Evolutionary conservation across 1,139 yeast species (phyloP), one percentile per base, ranked within the genome.

Genomic region (Blastobotrys persicus): DNA sequence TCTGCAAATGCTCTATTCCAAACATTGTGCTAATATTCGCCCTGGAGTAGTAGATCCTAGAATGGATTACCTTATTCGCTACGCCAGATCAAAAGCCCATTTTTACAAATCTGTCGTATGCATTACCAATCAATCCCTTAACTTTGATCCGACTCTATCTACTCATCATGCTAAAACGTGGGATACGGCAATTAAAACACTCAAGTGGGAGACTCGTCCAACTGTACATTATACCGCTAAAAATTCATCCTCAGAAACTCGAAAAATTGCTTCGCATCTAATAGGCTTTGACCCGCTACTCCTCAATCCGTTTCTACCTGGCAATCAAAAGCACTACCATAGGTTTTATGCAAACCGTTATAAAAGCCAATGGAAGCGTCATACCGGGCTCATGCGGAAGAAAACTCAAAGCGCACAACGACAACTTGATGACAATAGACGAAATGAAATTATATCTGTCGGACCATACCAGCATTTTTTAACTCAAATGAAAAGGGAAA

Each of bases 1-100:
- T 1, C 37, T 61, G 11, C 52, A 50, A 16, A 28, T 51, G 31
- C 39, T 59, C 3, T 54, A 56, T 43, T 38, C 44, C 31, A 7
- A 17, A 4, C 19, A 37, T 18, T 23, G 41, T n/a, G 28, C 12
- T 19, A 37, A 19, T 4, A 37, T 7, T 12, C 28, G 16, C 6
- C 11, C 18, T 19, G 28, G n/a, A 9, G 5, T 17, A 7, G 28
- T 37, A 3, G 41, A 37, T 13, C 28, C 28, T 4, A 17, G 26
- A 13, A 42, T 42, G 44, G 35, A 32, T 18, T 20, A 32, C 11
- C 31, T 42, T n/a, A 19, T 42, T 11, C 37, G 35, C 16, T 16
- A 31, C 32, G 44, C 44, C 19, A 26, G 32, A 16, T 12, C 28
- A 12, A 32, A 42, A 26, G 38, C 38, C 2, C 19, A 2, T 6